Conservation (phyloP, 768 basidiomycete genomes). For the Kwoniella heveanensis region DNA sequence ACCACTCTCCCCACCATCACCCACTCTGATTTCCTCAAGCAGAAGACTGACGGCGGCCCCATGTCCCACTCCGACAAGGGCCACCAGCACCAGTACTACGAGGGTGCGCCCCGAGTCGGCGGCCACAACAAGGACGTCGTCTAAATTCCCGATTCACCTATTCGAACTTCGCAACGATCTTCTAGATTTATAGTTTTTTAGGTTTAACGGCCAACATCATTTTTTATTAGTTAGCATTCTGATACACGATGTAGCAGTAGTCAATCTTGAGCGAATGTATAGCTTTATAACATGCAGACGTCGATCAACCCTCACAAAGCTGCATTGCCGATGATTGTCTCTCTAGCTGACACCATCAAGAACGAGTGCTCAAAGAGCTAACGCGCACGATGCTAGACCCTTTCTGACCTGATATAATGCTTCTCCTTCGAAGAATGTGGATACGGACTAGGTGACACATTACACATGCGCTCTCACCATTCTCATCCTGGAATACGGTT, state of each 20-base stretch:
- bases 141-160: slow-evolving; percentile 1
- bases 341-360: no score
- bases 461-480: no score
- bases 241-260: slow-evolving; percentile 23
- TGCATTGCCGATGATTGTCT: no score
- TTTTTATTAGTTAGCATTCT: slow-evolving; percentile 4
- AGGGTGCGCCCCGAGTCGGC: slow-evolving; percentile 44
- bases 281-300: slow-evolving; percentile 1
- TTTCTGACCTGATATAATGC: no score
- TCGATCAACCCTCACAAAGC: no score
- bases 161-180: not conserved
- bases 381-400: no score
- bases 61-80: slow-evolving; percentile 46
- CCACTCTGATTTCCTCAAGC: slow-evolving; percentile 50
- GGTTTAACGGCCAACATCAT: not conserved
- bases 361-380: no score
- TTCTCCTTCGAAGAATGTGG: no score
- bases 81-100: slow-evolving; percentile 54
- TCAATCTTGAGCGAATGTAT: slow-evolving; percentile 4
- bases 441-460: no score
- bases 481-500: no score
- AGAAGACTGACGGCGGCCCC: slow-evolving; percentile 40
- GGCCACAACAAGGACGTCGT: slow-evolving; percentile 19
- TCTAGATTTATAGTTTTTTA: not conserved
- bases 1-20: slow-evolving; percentile 55